These are phyloP conservation scores for Teratosphaeria destructans DNA, from an alignment of 2,329 filamentous ascomycete species.

Conservation along the genomic window DNA sequence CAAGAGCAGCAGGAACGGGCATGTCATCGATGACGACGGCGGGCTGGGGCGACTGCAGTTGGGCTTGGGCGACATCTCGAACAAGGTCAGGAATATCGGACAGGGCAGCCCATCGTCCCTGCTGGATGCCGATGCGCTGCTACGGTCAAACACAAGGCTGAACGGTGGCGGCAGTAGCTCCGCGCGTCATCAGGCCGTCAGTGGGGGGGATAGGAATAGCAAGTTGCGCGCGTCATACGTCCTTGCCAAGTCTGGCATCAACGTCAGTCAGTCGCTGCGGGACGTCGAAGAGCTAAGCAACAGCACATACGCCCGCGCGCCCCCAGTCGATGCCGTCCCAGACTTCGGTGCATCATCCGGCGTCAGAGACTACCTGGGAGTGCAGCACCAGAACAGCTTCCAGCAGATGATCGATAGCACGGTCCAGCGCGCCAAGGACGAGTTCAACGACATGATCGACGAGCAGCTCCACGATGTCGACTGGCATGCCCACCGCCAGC, in stretches of 20 bases:
- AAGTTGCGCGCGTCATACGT: conserved; percentile 64
- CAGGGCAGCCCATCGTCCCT: conserved; percentile 56
- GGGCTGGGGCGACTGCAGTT: conserved; percentile 76
- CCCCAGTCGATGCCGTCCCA: conserved; percentile 2
- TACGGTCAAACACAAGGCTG: not conserved
- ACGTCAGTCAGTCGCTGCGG: conserved; percentile 72
- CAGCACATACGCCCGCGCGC: conserved; percentile 6
- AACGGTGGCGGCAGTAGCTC: not conserved
- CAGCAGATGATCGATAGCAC: conserved; percentile 33
- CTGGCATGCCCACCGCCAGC: conserved; percentile 87
- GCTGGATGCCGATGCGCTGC: conserved; percentile 12
- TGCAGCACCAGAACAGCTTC: conserved; percentile 50
- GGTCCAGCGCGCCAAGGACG: conserved; percentile 71
- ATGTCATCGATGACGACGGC: conserved; percentile 53
- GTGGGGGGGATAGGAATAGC: conserved; percentile 26
- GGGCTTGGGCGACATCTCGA: conserved; percentile 75
- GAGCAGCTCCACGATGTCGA: conserved; percentile 82
- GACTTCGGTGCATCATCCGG: conserved; percentile 7
- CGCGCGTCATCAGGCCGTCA: conserved; percentile 19
- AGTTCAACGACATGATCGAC: conserved; percentile 89
- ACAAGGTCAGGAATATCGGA: conserved; percentile 65
- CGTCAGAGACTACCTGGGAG: conserved; percentile 22
- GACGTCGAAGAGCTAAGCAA: conserved; percentile 48
- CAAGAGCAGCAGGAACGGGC: conserved; percentile 50
- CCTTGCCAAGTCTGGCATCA: conserved; percentile 84